Conservation (phyloP, 2,329 filamentous ascomycete species). For the Pseudogymnoascus sp. region DNA sequence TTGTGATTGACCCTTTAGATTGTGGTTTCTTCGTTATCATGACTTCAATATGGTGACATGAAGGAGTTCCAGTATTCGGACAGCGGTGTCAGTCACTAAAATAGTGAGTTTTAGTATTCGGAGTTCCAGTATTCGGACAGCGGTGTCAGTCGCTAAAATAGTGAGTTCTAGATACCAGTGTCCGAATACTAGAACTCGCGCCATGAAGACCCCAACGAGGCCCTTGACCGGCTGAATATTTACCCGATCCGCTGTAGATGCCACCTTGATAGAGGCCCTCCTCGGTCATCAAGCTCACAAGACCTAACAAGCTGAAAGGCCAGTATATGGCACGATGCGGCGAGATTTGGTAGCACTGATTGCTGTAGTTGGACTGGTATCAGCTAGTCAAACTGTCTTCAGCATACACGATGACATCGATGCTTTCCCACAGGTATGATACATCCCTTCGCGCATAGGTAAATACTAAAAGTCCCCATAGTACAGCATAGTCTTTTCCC, state of each 20-base stretch:
- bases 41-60: not conserved
- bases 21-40: not conserved
- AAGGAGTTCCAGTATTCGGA: too few relatives aligned
- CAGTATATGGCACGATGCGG: conserved; percentile 30
- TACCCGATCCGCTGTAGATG: conserved; percentile 8
- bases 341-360: conserved; percentile 25
- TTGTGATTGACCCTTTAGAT: not conserved
- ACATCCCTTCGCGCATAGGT: not conserved
- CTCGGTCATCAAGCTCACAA: not conserved
- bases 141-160: too few relatives aligned
- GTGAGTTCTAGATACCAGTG: too few relatives aligned
- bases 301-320: not conserved
- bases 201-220: not conserved
- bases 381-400: conserved; percentile 54
- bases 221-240: not conserved
- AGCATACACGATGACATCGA: conserved; percentile 68
- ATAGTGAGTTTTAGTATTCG: too few relatives aligned
- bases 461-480: conserved; percentile 31
- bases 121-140: too few relatives aligned
- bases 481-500: conserved; percentile 60
- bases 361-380: conserved; percentile 31
- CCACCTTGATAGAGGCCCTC: not conserved
- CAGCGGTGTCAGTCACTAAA: too few relatives aligned
- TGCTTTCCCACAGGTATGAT: conserved; percentile 62
- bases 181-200: too few relatives aligned